phyloP scores from a whole-genome alignment of 169 alveolate species.

The Theileria annulata region DNA sequence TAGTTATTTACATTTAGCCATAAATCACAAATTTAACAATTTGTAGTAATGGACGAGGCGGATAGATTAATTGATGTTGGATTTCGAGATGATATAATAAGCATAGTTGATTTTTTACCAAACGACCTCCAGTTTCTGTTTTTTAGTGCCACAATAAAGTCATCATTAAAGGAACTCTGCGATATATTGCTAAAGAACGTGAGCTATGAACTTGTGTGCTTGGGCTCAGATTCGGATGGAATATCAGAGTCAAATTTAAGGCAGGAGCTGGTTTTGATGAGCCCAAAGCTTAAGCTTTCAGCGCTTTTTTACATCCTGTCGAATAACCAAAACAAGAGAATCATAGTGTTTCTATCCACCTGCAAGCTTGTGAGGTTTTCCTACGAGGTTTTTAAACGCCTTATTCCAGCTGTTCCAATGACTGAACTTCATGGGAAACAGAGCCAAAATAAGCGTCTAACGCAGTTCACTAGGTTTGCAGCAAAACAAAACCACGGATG shows the following conservation, averaged over 20 bases:
- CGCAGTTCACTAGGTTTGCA: conserved; percentile 62
- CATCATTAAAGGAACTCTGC: conserved; percentile 66
- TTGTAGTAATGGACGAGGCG: conserved; percentile 89
- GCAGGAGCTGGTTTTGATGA: conserved; percentile 83
- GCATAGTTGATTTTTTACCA: conserved; percentile 69
- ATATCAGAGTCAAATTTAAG: conserved; percentile 74
- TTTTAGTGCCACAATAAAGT: conserved; percentile 79
- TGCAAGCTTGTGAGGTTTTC: conserved; percentile 93
- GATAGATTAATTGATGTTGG: conserved; percentile 92
- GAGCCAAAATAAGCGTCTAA: conserved; percentile 76
- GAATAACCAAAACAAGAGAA: conserved; percentile 85
- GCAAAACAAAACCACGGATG: conserved; percentile 69
- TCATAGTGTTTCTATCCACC: conserved; percentile 89
- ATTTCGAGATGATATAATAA: conserved; percentile 82
- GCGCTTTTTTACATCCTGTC: conserved; percentile 87
- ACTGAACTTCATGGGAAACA: conserved; percentile 91
- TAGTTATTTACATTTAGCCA: background rate
- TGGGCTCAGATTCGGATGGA: conserved; percentile 63
- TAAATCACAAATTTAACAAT: background rate
- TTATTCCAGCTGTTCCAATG: conserved; percentile 85
- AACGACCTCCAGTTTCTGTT: conserved; percentile 63
- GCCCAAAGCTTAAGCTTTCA: conserved; percentile 85
- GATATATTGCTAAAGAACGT: conserved; percentile 36
- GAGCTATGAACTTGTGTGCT: conserved; percentile 53
- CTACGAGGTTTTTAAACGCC: conserved; percentile 86